phyloP scores from a whole-genome alignment of 1,139 yeast species.

The Taphrina sp. region DNA sequence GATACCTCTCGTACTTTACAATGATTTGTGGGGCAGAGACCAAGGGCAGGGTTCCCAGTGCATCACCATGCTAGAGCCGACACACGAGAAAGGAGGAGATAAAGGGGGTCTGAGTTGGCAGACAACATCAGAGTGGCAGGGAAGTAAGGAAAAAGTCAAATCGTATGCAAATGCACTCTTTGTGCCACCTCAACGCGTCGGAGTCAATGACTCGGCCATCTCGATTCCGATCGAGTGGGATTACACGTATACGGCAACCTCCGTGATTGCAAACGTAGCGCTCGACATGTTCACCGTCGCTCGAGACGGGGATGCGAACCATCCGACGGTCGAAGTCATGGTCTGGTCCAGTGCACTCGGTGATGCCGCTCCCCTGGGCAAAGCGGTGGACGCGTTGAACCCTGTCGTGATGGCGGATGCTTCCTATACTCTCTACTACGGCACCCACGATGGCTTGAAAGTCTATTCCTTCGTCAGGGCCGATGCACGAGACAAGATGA shows the following conservation, averaged over 20 bases:
- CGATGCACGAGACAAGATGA: background rate
- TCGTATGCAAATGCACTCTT: constrained; percentile 4
- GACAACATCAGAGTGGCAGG: constrained; percentile 6
- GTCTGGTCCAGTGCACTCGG: background rate
- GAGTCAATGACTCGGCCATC: background rate
- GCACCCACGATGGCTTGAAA: background rate
- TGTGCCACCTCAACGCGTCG: background rate
- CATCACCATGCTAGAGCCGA: background rate
- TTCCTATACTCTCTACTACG: background rate
- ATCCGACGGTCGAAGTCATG: constrained; percentile 3
- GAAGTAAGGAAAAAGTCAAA: background rate
- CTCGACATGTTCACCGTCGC: constrained; percentile 5
- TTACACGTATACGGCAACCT: background rate
- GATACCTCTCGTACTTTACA: background rate
- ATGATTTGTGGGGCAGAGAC: constrained; percentile 4
- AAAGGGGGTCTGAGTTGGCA: background rate
- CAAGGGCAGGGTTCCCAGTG: constrained; percentile 9
- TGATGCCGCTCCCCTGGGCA: background rate
- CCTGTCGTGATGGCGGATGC: background rate
- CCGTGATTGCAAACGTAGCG: constrained; percentile 4
- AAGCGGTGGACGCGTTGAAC: background rate
- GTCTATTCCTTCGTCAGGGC: constrained; percentile 11
- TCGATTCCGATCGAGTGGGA: background rate
- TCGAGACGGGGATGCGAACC: background rate
- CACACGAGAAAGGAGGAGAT: background rate